A percentile compares a stretch with the other conserved stretches of the same genome.
These are phyloP conservation scores for Fusarium solani-melongenae DNA, from an alignment of 2,329 filamentous ascomycete species.

Conservation along the genomic window DNA sequence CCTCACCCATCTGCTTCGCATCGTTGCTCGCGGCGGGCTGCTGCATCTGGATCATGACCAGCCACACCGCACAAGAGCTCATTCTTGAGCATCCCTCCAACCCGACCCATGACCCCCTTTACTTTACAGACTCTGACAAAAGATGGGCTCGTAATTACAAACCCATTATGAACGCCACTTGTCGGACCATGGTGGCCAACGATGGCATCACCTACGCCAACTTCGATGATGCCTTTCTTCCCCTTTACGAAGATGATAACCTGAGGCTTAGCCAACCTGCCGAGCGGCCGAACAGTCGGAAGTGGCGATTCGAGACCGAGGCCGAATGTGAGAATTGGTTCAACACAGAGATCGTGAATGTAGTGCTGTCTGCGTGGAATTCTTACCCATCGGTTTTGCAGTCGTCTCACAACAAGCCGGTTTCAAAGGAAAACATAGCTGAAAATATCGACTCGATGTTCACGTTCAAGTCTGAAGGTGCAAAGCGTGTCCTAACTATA, in stretches of 20 bases:
- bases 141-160: not conserved
- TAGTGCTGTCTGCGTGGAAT: not conserved
- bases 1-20: too few relatives aligned
- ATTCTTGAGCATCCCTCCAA: not conserved
- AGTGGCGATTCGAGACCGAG: not conserved
- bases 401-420: not conserved
- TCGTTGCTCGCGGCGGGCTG: too few relatives aligned
- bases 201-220: not conserved
- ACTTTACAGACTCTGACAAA: not conserved
- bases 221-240: not conserved
- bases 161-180: not conserved
- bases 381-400: not conserved
- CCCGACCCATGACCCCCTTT: not conserved
- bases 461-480: not conserved
- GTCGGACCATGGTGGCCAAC: not conserved
- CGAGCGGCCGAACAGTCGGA: not conserved
- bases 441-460: constrained; percentile 1
- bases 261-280: not conserved
- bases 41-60: not conserved
- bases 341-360: not conserved
- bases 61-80: not conserved
- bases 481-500: not conserved
- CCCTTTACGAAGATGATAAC: not conserved
- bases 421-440: not conserved
- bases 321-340: constrained; percentile 4